phyloP scores from a whole-genome alignment of 768 basidiomycete genomes.

The Rhodotorula babjevae region DNA sequence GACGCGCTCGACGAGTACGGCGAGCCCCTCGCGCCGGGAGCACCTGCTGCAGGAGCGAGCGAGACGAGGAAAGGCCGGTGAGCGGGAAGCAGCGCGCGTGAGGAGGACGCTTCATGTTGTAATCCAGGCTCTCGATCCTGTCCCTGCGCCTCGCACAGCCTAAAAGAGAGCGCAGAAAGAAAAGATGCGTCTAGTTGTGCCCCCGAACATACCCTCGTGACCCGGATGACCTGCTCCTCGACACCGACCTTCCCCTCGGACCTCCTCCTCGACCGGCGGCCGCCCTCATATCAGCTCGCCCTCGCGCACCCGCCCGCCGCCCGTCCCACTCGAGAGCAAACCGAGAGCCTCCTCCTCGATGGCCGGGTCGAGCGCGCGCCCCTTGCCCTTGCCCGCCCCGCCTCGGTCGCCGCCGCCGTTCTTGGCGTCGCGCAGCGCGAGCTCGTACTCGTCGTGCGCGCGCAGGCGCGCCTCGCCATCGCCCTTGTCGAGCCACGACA shows the following conservation, averaged over 20 bases:
- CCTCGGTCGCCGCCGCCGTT: background rate
- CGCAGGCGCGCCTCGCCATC: constrained; percentile 23
- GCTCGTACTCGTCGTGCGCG: constrained; percentile 23
- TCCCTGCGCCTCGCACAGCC: too few species aligned
- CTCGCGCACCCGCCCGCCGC: too few species aligned
- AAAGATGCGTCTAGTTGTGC: background rate
- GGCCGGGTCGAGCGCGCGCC: background rate
- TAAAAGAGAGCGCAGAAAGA: background rate
- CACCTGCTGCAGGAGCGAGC: background rate
- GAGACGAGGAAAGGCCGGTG: background rate
- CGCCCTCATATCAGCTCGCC: background rate
- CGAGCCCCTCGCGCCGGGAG: background rate
- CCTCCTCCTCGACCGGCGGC: too few species aligned
- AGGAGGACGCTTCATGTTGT: background rate
- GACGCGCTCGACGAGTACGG: constrained; percentile 18
- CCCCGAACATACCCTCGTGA: background rate
- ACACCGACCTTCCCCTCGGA: background rate
- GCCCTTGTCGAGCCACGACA: constrained; percentile 23
- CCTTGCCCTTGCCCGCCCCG: background rate
- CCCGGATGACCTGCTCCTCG: background rate
- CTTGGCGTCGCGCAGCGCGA: background rate
- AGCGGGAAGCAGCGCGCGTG: background rate
- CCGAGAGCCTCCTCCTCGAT: background rate
- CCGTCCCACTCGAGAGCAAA: background rate
- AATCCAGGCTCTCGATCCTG: background rate